Percentiles rank a stretch among this genome's conserved stretches.
These are phyloP conservation scores for Linnemannia hyalina DNA, from an alignment of 192 early-diverging fungal species.

Conservation along the genomic window DNA sequence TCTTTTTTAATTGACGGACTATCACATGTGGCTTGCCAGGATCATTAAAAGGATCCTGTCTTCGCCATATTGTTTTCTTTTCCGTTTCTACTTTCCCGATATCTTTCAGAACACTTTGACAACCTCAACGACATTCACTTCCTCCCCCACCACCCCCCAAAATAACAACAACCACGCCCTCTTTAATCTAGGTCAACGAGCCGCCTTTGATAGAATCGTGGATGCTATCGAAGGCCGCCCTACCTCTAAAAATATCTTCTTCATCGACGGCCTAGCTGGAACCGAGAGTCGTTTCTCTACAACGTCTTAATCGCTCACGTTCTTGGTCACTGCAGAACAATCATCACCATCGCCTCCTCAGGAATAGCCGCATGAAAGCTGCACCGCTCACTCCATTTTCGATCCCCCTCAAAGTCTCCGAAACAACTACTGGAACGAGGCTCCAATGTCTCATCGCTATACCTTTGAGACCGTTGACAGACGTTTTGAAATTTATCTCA, in stretches of 20 bases:
- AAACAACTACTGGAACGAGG: slow-evolving; percentile 54
- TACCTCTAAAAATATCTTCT: slow-evolving; percentile 29
- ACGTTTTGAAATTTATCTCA: slow-evolving; percentile 15
- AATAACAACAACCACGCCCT: background rate
- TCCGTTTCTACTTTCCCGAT: too few species aligned
- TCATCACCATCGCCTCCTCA: slow-evolving; percentile 44
- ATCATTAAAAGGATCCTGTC: too few species aligned
- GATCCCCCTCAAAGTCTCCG: slow-evolving; percentile 29
- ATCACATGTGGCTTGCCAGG: too few species aligned
- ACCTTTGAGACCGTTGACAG: slow-evolving; percentile 40
- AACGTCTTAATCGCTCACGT: slow-evolving; percentile 28
- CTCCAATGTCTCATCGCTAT: slow-evolving; percentile 29
- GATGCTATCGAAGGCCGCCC: background rate
- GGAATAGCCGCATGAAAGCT: slow-evolving; percentile 39
- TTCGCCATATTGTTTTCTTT: too few species aligned
- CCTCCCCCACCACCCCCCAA: background rate
- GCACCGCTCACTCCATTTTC: slow-evolving; percentile 52
- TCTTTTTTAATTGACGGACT: too few species aligned
- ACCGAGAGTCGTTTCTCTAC: slow-evolving; percentile 44
- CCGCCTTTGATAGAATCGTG: slow-evolving; percentile 10
- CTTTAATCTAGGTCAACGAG: slow-evolving; percentile 9
- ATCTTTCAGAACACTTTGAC: background rate
- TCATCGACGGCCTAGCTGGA: slow-evolving; percentile 38
- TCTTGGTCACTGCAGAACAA: background rate
- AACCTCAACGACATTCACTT: background rate